These are phyloP conservation scores for Trichoderma simmonsii DNA, from an alignment of 2,329 filamentous ascomycete genomes.

Conservation along the genomic window DNA sequence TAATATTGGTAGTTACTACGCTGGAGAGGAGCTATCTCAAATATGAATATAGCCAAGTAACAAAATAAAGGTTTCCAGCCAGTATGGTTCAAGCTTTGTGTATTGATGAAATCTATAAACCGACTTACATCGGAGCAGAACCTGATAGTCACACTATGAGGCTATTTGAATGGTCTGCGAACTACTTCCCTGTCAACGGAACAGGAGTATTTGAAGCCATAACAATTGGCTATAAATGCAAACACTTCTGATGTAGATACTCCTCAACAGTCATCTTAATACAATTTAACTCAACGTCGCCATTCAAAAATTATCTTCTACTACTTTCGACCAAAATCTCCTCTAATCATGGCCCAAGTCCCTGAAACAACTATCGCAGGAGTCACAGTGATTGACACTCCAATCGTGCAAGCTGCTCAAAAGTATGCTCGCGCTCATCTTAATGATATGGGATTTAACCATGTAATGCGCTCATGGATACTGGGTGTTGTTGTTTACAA, in stretches of 20 bases:
- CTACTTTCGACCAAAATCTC: not conserved
- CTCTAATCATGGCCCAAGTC: not conserved
- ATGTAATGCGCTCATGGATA: not conserved
- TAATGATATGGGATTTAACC: not conserved
- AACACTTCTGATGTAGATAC: not conserved
- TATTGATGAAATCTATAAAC: not conserved
- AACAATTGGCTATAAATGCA: not conserved
- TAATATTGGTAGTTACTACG: not conserved
- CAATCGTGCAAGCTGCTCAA: not conserved
- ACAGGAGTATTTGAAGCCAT: not conserved
- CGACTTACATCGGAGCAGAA: not conserved
- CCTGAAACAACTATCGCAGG: not conserved
- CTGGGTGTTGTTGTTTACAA: not conserved
- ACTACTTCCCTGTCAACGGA: not conserved
- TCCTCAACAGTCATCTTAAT: not conserved
- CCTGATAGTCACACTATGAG: not conserved
- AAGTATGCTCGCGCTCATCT: not conserved
- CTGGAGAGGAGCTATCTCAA: not conserved
- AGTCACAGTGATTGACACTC: not conserved
- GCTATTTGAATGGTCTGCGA: not conserved
- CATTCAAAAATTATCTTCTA: not conserved
- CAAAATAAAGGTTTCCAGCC: not conserved
- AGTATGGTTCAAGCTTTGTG: not conserved
- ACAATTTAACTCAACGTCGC: not conserved
- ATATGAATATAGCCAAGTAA: not conserved